Evolutionary conservation across 2,329 filamentous ascomycete species (phyloP), one percentile per base, ranked within the genome.

Genomic region (Diaporthe velutina): DNA sequence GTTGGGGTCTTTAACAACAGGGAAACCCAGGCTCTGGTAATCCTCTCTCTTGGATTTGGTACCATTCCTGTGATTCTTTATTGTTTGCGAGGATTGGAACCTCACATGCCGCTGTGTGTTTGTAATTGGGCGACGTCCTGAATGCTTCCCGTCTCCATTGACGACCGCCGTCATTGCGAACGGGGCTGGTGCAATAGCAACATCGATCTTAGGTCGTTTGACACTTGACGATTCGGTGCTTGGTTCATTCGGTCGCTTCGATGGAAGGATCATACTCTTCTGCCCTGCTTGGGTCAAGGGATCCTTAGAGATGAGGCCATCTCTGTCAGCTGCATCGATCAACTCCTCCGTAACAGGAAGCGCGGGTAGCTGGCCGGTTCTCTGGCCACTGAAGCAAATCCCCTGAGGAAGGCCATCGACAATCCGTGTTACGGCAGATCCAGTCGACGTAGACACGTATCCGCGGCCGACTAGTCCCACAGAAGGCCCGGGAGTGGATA

Each of bases 1-100:
- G 78, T 91, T 88, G 1, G 92, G 89, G 78, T 96, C 91, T 83
- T 98, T 97, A 30, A 96, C 94, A 17, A 95, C 90, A 1, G 93
- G 89, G 79, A 95, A 97, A 38, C 88, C 88, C 35, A 95, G 85
- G 1, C 79, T 82, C 6, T 83, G 82, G 35, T 82, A 84, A 30
- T 86, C 87, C 76, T 87, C 79, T 77, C 84, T 81, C 77, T 84
- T 77, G 45, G 55, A 50, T 52, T 66, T 60, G 9, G 80, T 80
- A 66, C 81, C 83, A 83, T 86, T 79, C 79, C 75, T 57, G 55
- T 78, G 19, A 33, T 72, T n/a, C 30, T 76, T 80, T 73, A 70
- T 64, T 12, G 48, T 66, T 72, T 81, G 81, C n/a, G 80, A 80
- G 60, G 78, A 70, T 30, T 75, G 45, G 10, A 72, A 61, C 17